These are phyloP conservation scores for Cadophora luteo-olivacea DNA, from an alignment of 2,329 filamentous ascomycete genomes.

Conservation along the genomic window DNA sequence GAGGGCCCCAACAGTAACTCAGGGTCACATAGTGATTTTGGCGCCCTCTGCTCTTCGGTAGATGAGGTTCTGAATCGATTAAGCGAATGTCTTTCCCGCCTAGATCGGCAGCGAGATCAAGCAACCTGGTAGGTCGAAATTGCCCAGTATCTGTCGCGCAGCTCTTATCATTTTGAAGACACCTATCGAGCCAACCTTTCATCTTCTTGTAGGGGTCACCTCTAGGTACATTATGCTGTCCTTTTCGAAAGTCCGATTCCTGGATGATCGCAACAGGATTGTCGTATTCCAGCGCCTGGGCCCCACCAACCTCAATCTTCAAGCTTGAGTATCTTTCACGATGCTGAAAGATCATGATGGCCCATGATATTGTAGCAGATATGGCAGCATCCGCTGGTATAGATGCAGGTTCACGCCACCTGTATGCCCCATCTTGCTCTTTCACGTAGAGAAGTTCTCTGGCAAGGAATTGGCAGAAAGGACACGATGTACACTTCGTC, in stretches of 20 bases:
- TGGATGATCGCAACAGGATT: background rate
- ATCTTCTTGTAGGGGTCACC: background rate
- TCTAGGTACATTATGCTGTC: background rate
- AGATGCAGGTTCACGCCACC: background rate
- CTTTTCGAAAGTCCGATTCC: background rate
- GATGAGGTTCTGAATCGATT: background rate
- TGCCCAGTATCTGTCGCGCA: background rate
- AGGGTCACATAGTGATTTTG: conserved; percentile 2
- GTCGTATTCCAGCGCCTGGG: background rate
- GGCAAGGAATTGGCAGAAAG: background rate
- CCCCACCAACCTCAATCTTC: background rate
- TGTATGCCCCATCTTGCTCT: background rate
- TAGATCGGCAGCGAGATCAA: background rate
- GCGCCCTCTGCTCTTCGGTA: background rate
- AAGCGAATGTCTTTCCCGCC: background rate
- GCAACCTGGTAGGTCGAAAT: background rate
- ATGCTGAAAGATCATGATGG: background rate
- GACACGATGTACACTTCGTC: background rate
- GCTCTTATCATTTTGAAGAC: background rate
- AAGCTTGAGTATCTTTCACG: background rate
- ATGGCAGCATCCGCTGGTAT: background rate
- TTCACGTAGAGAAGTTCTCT: conserved; percentile 6
- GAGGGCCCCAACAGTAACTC: conserved; percentile 8
- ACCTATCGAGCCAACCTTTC: background rate
- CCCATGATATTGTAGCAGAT: background rate